These are phyloP conservation scores for Fusarium bulbicola DNA, from an alignment of 2,329 filamentous ascomycete species.

Conservation along the genomic window DNA sequence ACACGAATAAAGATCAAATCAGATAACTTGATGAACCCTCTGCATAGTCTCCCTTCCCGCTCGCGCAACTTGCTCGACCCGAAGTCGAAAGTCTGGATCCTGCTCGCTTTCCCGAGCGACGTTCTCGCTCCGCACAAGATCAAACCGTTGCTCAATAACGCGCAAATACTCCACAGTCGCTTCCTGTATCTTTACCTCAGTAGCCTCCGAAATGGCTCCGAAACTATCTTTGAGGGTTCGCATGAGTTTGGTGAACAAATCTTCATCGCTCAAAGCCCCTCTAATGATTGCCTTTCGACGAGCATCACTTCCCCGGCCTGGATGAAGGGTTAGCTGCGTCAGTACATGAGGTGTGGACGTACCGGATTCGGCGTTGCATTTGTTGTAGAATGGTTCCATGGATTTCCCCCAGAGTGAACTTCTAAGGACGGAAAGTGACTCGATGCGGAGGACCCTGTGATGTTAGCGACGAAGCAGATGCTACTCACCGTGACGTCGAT, in stretches of 20 bases:
- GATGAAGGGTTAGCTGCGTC: background rate
- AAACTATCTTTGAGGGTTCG: slow-evolving; percentile 39
- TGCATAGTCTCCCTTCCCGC: slow-evolving; percentile 4
- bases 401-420: slow-evolving; percentile 50
- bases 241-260: slow-evolving; percentile 47
- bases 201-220: slow-evolving; percentile 13
- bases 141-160: slow-evolving; percentile 43
- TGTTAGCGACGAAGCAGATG: background rate
- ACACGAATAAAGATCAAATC: background rate
- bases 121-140: slow-evolving; percentile 51
- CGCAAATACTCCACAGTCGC: slow-evolving; percentile 38
- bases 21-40: background rate
- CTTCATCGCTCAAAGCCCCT: slow-evolving; percentile 31
- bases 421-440: slow-evolving; percentile 48
- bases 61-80: slow-evolving; percentile 37
- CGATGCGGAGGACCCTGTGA: slow-evolving; percentile 46
- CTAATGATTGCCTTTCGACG: slow-evolving; percentile 49
- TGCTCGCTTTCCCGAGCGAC: slow-evolving; percentile 48
- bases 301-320: slow-evolving; percentile 47
- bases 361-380: slow-evolving; percentile 47
- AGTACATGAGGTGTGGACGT: background rate
- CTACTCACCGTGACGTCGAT: background rate
- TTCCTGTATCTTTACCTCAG: slow-evolving; percentile 35
- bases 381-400: slow-evolving; percentile 49
- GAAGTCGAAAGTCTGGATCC: slow-evolving; percentile 47